Evolutionary conservation across 306 rosid species (phyloP).

Genomic region (Gastrolobium bilobum): DNA sequence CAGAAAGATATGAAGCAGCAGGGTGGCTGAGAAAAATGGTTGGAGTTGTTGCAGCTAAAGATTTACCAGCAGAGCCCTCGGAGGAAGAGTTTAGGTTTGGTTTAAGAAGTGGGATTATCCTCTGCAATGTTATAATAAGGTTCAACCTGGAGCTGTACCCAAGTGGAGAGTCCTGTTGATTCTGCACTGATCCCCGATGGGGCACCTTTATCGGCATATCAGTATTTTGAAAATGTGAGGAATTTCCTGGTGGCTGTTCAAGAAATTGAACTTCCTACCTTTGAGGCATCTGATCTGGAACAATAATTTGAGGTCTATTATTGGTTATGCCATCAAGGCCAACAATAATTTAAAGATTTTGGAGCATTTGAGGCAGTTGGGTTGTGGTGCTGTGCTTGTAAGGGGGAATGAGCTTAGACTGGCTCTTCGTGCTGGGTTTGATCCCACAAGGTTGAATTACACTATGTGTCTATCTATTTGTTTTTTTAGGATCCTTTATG

Average conservation of each 20-base stretch:
- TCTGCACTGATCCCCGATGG: slow-evolving; percentile 88
- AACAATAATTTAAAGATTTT: slow-evolving; percentile 90
- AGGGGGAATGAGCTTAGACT: slow-evolving; percentile 91
- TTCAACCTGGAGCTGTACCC: slow-evolving; percentile 89
- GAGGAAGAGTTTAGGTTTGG: slow-evolving; percentile 98
- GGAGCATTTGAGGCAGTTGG: slow-evolving; percentile 84
- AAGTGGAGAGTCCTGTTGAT: slow-evolving; percentile 97
- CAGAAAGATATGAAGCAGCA: slow-evolving; percentile 92
- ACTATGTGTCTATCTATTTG: no score
- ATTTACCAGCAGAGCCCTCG: slow-evolving; percentile 95
- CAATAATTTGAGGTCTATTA: slow-evolving; percentile 77
- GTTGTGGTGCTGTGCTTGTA: slow-evolving; percentile 97
- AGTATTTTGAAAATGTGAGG: slow-evolving; percentile 95
- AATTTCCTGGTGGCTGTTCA: slow-evolving; percentile 90
- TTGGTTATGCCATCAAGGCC: slow-evolving; percentile 95
- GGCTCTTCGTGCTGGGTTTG: no score
- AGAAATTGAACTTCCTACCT: slow-evolving; percentile 89
- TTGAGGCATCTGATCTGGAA: slow-evolving; percentile 99
- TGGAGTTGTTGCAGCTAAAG: slow-evolving; percentile 95
- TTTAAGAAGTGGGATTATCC: slow-evolving; percentile 93
- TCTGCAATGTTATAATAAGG: slow-evolving; percentile 88
- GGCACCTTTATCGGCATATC: slow-evolving; percentile 91
- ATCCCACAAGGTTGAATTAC: no score
- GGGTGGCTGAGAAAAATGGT: slow-evolving; percentile 96
- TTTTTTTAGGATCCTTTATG: no score